phyloP scores from a whole-genome alignment of 805 yeast species.

The Martiniozyma abietophila region DNA sequence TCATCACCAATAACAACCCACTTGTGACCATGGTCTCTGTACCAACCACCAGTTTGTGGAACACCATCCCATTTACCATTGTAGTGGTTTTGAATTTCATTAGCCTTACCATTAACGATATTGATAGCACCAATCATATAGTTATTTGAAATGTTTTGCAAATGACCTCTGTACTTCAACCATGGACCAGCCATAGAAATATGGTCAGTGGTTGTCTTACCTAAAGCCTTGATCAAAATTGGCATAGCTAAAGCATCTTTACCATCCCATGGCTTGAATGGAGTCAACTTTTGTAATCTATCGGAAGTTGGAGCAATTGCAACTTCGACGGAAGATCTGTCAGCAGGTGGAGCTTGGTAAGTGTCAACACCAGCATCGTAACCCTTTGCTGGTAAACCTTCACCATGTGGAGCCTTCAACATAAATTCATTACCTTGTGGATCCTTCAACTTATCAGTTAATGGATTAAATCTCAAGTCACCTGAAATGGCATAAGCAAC shows the following conservation, averaged over 20 bases:
- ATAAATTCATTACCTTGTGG: constrained; percentile 64
- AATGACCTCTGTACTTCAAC: constrained; percentile 99
- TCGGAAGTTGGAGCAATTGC: constrained; percentile 82
- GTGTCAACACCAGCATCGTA: constrained; percentile 63
- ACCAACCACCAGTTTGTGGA: constrained; percentile 92
- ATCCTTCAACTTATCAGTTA: constrained; percentile 71
- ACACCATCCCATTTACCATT: constrained; percentile 91
- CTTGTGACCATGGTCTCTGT: constrained; percentile 85
- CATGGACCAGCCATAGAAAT: constrained; percentile 99
- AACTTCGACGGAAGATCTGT: constrained; percentile 67
- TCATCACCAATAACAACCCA: constrained; percentile 99
- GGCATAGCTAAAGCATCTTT: constrained; percentile 85
- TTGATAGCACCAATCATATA: constrained; percentile 99
- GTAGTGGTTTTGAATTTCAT: constrained; percentile 79
- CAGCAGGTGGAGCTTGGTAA: constrained; percentile 94
- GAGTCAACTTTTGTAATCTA: constrained; percentile 90
- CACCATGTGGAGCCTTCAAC: constrained; percentile 74
- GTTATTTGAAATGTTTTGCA: constrained; percentile 97
- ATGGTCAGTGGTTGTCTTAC: constrained; percentile 99
- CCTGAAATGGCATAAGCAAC: constrained; percentile 97
- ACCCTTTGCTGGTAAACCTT: constrained; percentile 73
- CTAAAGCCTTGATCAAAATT: constrained; percentile 89
- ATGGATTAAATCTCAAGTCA: constrained; percentile 83
- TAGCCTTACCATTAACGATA: constrained; percentile 92
- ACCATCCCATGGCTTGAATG: constrained; percentile 95